Base-by-base conservation (phyloP, 1,139 yeast species). In the Geotrichum cucujoidarum region DNA sequence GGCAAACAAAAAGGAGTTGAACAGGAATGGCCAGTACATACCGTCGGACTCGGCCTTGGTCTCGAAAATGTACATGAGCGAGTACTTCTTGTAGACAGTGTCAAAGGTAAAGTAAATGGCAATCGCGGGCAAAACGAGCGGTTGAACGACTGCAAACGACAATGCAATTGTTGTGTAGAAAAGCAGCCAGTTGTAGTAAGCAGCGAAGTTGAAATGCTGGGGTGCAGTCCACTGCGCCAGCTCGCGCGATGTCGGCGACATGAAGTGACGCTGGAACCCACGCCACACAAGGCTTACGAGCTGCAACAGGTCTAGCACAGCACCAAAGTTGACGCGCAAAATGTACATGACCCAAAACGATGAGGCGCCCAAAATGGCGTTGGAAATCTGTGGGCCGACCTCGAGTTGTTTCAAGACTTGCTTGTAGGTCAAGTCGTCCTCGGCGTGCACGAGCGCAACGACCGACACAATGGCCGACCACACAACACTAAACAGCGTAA, bases 321-420 rank as follows among this genome's bases (percentile, higher is more conserved):
- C 54, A 8, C 67, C 68, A 16, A 68, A 43, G 40, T 64, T 61
- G 11, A 65, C 66, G 18, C 69, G 61, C 22, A 70, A 50, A 22
- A 69, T 53, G 51, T 68, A 70, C 67, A 69, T 65, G 22, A 69
- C 70, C 74, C 74, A 70, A 56, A 70, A 70, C 2, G 71, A 64
- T 2, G 73, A 68, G 8, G 70, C 63, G 33, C 64, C 59, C 46
- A 69, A 63, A 45, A 70, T 61, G 3, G 74, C 67, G 4, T 61
- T 60, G 4, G 71, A 60, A 18, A 68, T 53, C 30, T 69, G 66
- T 27, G 57, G 56, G 2, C 63, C 64, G n/a, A 67, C 52, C 5
- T 56, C 55, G 13, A 67, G 57, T 18, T 57, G 49, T 30, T 55
- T 47, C 39, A 58, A 35, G 2, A 60, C 61, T 14, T 58, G 55